These are phyloP conservation scores for Pseudogymnoascus sp. DNA, from an alignment of 2,329 filamentous ascomycete species.

Conservation along the genomic window DNA sequence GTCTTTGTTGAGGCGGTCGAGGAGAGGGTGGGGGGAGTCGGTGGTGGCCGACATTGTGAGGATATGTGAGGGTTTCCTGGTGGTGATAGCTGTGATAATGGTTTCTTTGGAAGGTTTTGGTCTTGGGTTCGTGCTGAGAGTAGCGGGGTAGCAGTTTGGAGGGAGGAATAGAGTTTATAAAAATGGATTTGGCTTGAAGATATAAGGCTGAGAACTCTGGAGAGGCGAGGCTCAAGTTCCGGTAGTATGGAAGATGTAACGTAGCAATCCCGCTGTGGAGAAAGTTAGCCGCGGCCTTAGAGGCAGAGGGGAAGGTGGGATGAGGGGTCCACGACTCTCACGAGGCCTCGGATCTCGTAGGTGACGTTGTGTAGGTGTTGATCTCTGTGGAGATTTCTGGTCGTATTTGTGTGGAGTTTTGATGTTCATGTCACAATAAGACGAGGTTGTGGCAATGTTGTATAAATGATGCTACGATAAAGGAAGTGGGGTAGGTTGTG, in stretches of 20 bases:
- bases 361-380: not conserved
- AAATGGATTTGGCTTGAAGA: not conserved
- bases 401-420: not conserved
- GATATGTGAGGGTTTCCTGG: not conserved
- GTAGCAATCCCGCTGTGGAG: not conserved
- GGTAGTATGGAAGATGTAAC: not conserved
- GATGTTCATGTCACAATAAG: not conserved
- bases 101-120: not conserved
- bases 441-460: not conserved
- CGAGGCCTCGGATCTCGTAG: not conserved
- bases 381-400: not conserved
- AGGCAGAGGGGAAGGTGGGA: not conserved
- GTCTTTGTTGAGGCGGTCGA: slow-evolving; percentile 49
- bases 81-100: not conserved
- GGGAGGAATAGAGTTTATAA: not conserved
- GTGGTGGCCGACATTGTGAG: not conserved
- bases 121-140: not conserved
- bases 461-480: not conserved
- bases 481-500: not conserved
- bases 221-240: not conserved
- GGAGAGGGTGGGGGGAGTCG: not conserved
- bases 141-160: not conserved
- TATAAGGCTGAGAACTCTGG: not conserved
- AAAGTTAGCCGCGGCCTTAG: not conserved
- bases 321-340: not conserved